A percentile compares a stretch with the other conserved stretches of the same genome.
These are phyloP conservation scores for Tulasnella calospora DNA, from an alignment of 768 basidiomycete species.

Conservation along the genomic window DNA sequence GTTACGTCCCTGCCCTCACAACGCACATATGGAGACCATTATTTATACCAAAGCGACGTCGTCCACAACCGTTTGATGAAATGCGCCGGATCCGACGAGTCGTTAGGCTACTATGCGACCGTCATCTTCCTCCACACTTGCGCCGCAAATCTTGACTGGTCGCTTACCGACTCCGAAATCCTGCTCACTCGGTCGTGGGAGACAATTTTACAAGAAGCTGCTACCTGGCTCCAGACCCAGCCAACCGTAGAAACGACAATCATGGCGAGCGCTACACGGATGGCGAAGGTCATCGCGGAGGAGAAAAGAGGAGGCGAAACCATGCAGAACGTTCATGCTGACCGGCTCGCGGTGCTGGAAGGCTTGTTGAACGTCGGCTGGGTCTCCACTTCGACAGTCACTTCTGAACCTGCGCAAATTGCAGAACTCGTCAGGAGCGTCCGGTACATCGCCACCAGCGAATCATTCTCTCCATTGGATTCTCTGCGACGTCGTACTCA, in stretches of 20 bases:
- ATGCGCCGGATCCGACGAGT: conserved; percentile 42
- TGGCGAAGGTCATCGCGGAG: conserved; percentile 60
- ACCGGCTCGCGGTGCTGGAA: conserved; percentile 67
- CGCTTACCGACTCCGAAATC: conserved; percentile 73
- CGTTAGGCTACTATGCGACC: conserved; percentile 40
- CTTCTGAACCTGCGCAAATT: conserved; percentile 52
- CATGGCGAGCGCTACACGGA: conserved; percentile 53
- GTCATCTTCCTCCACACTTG: conserved; percentile 55
- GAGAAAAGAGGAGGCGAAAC: conserved; percentile 76
- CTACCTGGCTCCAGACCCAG: conserved; percentile 62
- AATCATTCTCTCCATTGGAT: conserved; percentile 63
- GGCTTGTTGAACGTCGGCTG: conserved; percentile 75
- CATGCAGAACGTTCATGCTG: conserved; percentile 75
- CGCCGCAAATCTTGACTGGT: conserved; percentile 82
- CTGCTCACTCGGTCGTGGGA: conserved; percentile 75
- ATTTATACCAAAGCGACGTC: conserved; percentile 60
- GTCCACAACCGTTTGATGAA: conserved; percentile 53
- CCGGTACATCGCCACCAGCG: conserved; percentile 62
- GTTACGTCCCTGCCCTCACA: conserved; percentile 57
- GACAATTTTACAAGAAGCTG: conserved; percentile 56
- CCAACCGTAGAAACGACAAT: conserved; percentile 51
- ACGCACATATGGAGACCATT: conserved; percentile 75
- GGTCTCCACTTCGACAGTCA: conserved; percentile 46
- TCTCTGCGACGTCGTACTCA: conserved; percentile 65
- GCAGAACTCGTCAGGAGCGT: conserved; percentile 57